Evolutionary conservation across 768 basidiomycete species (phyloP).

Genomic region (Crepidotus variabilis): DNA sequence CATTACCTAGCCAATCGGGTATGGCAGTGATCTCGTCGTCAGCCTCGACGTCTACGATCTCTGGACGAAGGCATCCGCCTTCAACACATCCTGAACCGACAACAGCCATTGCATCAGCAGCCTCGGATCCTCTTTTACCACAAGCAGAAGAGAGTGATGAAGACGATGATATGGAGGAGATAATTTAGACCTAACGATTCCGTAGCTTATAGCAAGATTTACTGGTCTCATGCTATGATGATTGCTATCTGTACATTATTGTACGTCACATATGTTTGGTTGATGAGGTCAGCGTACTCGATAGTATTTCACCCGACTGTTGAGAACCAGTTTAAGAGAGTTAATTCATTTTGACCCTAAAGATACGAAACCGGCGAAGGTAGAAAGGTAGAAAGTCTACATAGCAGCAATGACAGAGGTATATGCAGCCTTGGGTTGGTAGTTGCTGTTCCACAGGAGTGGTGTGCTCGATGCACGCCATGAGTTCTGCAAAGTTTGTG

Average conservation of each 20-base stretch:
- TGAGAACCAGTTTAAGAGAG: too few relatives aligned
- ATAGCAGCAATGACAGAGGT: slow-evolving; percentile 15
- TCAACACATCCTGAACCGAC: not conserved
- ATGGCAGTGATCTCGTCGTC: too few relatives aligned
- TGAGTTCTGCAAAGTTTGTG: slow-evolving; percentile 25
- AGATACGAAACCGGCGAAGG: too few relatives aligned
- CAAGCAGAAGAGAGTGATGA: slow-evolving; percentile 11
- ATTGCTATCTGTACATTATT: too few relatives aligned
- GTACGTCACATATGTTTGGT: too few relatives aligned
- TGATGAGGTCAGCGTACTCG: too few relatives aligned
- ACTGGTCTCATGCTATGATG: too few relatives aligned
- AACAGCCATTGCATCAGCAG: slow-evolving; percentile 2
- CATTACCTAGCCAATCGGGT: not conserved
- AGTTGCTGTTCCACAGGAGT: slow-evolving; percentile 36
- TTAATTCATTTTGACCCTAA: too few relatives aligned
- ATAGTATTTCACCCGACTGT: too few relatives aligned
- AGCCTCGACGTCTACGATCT: too few relatives aligned
- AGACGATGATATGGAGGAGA: slow-evolving; percentile 44
- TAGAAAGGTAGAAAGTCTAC: too few relatives aligned
- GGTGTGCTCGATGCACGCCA: slow-evolving; percentile 32
- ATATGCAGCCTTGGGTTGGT: slow-evolving; percentile 32
- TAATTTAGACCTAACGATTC: slow-evolving; percentile 30
- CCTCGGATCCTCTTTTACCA: not conserved
- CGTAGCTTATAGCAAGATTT: not conserved
- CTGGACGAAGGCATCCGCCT: too few relatives aligned